Evolutionary conservation across 768 basidiomycete genomes (phyloP).

Genomic region (Xerocomus spinulosus): DNA sequence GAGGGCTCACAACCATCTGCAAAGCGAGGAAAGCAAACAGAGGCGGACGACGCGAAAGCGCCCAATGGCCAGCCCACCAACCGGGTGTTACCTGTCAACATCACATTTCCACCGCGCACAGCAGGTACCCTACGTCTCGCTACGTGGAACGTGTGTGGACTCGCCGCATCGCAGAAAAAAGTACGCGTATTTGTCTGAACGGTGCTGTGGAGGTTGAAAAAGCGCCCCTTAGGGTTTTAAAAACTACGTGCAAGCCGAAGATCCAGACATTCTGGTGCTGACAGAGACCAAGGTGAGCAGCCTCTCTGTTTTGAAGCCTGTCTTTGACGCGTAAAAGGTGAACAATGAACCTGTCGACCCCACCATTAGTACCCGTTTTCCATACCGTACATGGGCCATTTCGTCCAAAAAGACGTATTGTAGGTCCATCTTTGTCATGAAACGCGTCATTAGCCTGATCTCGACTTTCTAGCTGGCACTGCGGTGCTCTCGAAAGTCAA

Average conservation of each 20-base stretch:
- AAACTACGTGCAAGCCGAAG: slow-evolving; percentile 77
- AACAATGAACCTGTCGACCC: slow-evolving; percentile 66
- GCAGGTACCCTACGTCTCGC: slow-evolving; percentile 51
- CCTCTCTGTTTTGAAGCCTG: slow-evolving; percentile 1
- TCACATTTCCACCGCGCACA: slow-evolving; percentile 50
- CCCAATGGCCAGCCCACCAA: slow-evolving; percentile 65
- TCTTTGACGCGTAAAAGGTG: slow-evolving; percentile 42
- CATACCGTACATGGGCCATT: slow-evolving; percentile 73
- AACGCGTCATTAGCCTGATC: background rate
- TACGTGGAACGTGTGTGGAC: slow-evolving; percentile 78
- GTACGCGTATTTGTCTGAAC: slow-evolving; percentile 31
- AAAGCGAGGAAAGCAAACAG: slow-evolving; percentile 26
- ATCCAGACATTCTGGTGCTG: slow-evolving; percentile 77
- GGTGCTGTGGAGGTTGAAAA: background rate
- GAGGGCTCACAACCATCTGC: slow-evolving; percentile 26
- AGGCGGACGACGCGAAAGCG: slow-evolving; percentile 16
- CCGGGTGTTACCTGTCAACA: slow-evolving; percentile 60
- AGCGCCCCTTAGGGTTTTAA: slow-evolving; percentile 62
- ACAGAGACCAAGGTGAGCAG: slow-evolving; percentile 75
- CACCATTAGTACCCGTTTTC: slow-evolving; percentile 52
- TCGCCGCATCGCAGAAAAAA: slow-evolving; percentile 75
- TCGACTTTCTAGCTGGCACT: slow-evolving; percentile 60
- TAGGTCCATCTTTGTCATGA: slow-evolving; percentile 28
- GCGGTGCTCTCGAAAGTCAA: slow-evolving; percentile 76
- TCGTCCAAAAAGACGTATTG: slow-evolving; percentile 77